phyloP scores from a whole-genome alignment of 805 yeast genomes.

The Ogataea philodendri region DNA sequence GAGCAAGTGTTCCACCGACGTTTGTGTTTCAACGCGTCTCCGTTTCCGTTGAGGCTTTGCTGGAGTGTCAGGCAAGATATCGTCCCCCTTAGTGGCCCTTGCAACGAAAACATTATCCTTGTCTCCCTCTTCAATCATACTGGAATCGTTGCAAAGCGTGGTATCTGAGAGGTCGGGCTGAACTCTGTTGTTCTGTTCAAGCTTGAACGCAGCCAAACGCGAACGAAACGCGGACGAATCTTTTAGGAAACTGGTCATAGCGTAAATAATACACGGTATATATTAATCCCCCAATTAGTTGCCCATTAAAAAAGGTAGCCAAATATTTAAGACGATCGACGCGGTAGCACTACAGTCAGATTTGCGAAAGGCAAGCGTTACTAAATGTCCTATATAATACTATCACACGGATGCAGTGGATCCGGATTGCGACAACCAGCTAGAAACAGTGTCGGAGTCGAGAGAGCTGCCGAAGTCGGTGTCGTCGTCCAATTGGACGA shows the following conservation, averaged over 20 bases:
- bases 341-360: constrained; percentile 3
- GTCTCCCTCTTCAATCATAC: constrained; percentile 7
- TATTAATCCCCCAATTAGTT: constrained; percentile 5
- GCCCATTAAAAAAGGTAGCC: constrained; percentile 6
- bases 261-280: not conserved
- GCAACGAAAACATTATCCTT: constrained; percentile 7
- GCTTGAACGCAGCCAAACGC: constrained; percentile 2
- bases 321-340: constrained; percentile 1
- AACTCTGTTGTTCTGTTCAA: not conserved
- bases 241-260: constrained; percentile 10
- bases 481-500: constrained; percentile 57
- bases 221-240: constrained; percentile 8
- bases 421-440: constrained; percentile 58
- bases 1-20: constrained; percentile 23
- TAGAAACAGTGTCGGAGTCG: constrained; percentile 50
- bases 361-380: constrained; percentile 12
- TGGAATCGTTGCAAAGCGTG: constrained; percentile 4
- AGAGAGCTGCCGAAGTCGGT: constrained; percentile 53
- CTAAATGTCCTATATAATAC: constrained; percentile 3
- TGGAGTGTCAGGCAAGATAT: constrained; percentile 3
- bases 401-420: constrained; percentile 38
- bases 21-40: constrained; percentile 4
- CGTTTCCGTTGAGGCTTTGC: constrained; percentile 4
- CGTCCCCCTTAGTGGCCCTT: constrained; percentile 1
- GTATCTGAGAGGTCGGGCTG: constrained; percentile 1